Base-by-base conservation (phyloP, 257 asterid species). In the Gentiana straminea region DNA sequence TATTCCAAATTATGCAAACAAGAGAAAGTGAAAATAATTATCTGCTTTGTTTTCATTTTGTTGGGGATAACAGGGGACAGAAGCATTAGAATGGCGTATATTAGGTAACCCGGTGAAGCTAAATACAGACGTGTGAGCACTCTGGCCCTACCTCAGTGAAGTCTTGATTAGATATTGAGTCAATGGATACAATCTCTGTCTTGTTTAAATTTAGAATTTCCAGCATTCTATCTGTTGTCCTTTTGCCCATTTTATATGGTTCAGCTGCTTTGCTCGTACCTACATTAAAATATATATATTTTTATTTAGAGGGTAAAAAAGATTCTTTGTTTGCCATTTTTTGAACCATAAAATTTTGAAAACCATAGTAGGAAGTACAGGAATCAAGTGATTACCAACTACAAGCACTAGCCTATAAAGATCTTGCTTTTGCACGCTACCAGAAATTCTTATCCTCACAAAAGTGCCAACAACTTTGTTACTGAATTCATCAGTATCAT, bases 321-420 rank as follows among this genome's bases (percentile, higher is more conserved):
- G 34, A 4, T 7, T 12, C 43, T 52, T 35, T 13, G 52, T 24
- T 24, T 24, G n/a, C 2, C 9, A 9, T 10, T 34, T 15, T 3
- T 34, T n/a, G 10, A 32, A 33, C 57, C 48, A 24, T 9, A 15
- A 43, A 47, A 44, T 24, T 6, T 60, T 46, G 5, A 66, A 59
- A 62, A 47, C 13, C 49, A 46, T 4, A 39, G 39, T 49, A 35
- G 33, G 47, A 62, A 9, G n/a, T 38, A n/a, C n/a, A 8, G 53
- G 65, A 33, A 58, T 57, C 35, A 52, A 51, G 71, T 63, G 69
- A 70, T 67, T 80, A 92, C 97, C 99, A 64, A 88, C 86, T 73
- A 92, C 99, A 78, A 80, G 97, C 64, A 92, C 99, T 63, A 92
- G 86, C 81, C 99, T 89, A 71, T 92, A 92, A 53, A 92, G 63